These are phyloP conservation scores for Xylaria sp. DNA, from an alignment of 495 filamentous ascomycete species.

Conservation along the genomic window DNA sequence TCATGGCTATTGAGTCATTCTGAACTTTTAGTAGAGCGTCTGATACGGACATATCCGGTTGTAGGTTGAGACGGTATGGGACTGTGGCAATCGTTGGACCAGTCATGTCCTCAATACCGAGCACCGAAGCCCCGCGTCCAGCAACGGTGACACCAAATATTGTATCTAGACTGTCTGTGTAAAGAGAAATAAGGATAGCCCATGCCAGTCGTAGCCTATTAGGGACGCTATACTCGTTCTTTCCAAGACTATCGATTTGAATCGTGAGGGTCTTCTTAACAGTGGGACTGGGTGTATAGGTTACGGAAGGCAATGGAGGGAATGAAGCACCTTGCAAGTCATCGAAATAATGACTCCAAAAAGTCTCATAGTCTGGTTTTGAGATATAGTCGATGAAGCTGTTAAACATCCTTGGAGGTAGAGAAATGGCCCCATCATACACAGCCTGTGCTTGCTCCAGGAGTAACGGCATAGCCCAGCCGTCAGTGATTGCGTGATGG, in stretches of 20 bases:
- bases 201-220: slow-evolving; percentile 40
- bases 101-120: slow-evolving; percentile 53
- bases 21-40: slow-evolving; percentile 55
- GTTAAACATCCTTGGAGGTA: background rate
- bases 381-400: slow-evolving; percentile 5
- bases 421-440: background rate
- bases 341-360: background rate
- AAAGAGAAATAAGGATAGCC: slow-evolving; percentile 43
- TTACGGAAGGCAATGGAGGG: background rate
- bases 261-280: slow-evolving; percentile 7
- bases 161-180: slow-evolving; percentile 42
- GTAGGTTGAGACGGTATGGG: slow-evolving; percentile 56
- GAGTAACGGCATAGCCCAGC: slow-evolving; percentile 12
- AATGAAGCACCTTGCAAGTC: slow-evolving; percentile 4
- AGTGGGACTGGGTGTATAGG: slow-evolving; percentile 1
- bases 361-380: background rate
- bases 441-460: slow-evolving; percentile 6
- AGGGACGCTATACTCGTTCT: background rate
- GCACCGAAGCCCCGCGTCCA: slow-evolving; percentile 55
- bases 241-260: background rate
- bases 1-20: slow-evolving; percentile 51
- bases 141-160: slow-evolving; percentile 63
- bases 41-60: slow-evolving; percentile 35
- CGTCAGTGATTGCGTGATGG: slow-evolving; percentile 10
- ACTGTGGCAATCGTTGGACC: slow-evolving; percentile 66